Conservation (phyloP, 2,329 filamentous ascomycete genomes). For the Claviceps arundinis region DNA sequence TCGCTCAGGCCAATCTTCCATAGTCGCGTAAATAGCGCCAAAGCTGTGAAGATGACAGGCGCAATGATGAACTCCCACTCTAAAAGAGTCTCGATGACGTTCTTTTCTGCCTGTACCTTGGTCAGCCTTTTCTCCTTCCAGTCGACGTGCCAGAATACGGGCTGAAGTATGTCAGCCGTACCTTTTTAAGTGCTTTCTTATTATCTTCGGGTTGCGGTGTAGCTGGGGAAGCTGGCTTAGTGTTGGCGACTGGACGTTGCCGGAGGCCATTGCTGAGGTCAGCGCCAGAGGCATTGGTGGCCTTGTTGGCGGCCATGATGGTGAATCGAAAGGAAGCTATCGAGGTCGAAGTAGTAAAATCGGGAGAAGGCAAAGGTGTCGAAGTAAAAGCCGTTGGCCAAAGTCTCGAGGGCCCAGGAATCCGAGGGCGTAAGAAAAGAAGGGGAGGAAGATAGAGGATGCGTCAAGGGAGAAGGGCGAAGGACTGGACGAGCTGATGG, state of each 20-base stretch:
- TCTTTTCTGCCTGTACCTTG: slow-evolving; percentile 24
- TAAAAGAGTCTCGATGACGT: slow-evolving; percentile 47
- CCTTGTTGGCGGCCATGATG: slow-evolving; percentile 41
- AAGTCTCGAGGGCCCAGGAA: not conserved
- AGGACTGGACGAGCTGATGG: slow-evolving; percentile 23
- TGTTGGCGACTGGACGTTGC: slow-evolving; percentile 33
- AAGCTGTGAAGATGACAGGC: slow-evolving; percentile 45
- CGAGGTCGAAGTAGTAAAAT: not conserved
- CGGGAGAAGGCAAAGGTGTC: slow-evolving; percentile 4
- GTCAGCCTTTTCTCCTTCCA: slow-evolving; percentile 8
- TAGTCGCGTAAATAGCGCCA: slow-evolving; percentile 53
- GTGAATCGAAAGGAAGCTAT: slow-evolving; percentile 4
- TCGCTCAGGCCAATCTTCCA: slow-evolving; percentile 57
- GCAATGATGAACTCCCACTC: slow-evolving; percentile 51
- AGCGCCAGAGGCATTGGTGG: slow-evolving; percentile 45
- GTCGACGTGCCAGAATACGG: not conserved
- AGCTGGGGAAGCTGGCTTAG: slow-evolving; percentile 22
- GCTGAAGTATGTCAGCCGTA: slow-evolving; percentile 12
- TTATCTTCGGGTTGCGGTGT: slow-evolving; percentile 40
- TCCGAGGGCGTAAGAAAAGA: not conserved
- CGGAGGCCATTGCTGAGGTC: slow-evolving; percentile 44
- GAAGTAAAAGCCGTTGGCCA: not conserved
- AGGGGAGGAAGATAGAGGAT: slow-evolving; percentile 3
- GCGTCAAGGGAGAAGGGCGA: slow-evolving; percentile 9
- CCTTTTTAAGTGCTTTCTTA: slow-evolving; percentile 46